Conservation (phyloP, 164 flowering plant genomes). For the grape (Vitis vinifera) region DNA sequence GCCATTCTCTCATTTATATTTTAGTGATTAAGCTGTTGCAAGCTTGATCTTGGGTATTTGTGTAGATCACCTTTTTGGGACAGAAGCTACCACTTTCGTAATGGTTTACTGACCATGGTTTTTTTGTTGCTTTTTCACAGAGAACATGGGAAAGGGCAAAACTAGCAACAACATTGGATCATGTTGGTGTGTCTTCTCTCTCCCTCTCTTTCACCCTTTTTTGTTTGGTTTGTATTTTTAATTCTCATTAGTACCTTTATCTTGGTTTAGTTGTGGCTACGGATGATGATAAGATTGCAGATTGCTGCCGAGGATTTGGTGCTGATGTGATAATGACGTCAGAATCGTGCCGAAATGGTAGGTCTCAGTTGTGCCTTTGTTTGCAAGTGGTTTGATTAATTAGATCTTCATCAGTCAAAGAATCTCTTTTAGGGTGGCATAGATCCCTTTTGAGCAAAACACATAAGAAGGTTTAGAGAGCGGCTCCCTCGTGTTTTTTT, state of each 20-base stretch:
- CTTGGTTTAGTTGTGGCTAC: slow-evolving; percentile 81
- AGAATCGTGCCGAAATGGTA: slow-evolving; percentile 89
- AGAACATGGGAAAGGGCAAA: slow-evolving; percentile 98
- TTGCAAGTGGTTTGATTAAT: not conserved
- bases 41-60: not conserved
- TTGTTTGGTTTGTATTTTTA: not conserved
- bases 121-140: slow-evolving; percentile 38
- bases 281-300: slow-evolving; percentile 90
- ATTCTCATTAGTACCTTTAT: slow-evolving; percentile 3
- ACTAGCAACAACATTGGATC: slow-evolving; percentile 73
- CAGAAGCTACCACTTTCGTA: not conserved
- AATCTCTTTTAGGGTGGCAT: too few relatives aligned
- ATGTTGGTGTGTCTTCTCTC: slow-evolving; percentile 51
- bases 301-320: slow-evolving; percentile 90
- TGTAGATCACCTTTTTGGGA: not conserved
- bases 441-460: too few relatives aligned
- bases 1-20: not conserved
- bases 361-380: not conserved
- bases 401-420: too few relatives aligned
- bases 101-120: slow-evolving; percentile 2
- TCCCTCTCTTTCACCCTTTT: slow-evolving; percentile 5
- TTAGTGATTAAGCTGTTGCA: not conserved
- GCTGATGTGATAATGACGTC: slow-evolving; percentile 97
- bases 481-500: too few relatives aligned
- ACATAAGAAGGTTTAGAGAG: too few relatives aligned